Base-by-base conservation (phyloP, 164 flowering plant species). In the Kingdonia uniflora region DNA sequence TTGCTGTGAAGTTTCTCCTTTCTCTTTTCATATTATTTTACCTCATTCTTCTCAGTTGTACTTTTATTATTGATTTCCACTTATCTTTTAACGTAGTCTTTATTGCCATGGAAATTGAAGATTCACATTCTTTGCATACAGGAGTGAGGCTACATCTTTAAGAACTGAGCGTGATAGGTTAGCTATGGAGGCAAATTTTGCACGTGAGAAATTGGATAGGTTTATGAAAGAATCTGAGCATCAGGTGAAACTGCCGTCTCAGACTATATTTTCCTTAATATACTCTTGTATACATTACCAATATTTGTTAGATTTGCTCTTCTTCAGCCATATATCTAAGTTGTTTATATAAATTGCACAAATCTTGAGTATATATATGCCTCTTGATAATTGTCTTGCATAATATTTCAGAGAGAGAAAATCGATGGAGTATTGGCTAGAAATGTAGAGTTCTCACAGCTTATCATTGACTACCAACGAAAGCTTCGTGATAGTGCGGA, bases 371-470 rank as follows among this genome's bases (percentile, higher is more conserved):
- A 0, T 47, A 25, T 20, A 5, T 12, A 0, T 44, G 20, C 11
- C 11, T 41, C 44, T 11, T 41, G 16, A 41, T 11, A 14, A 41
- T 5, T 41, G 44, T 11, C 2, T n/a, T n/a, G n/a, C n/a, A 12
- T 68, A 59, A 38, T 50, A 19, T 48, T 44, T 15, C 77, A 87
- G 90, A 80, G 78, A 71, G 72, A 51, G 22, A 94, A 92, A 67
- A 64, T 35, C 8, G 80, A 75, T 68, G 74, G 75, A 14, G 59
- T 92, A 52, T 60, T 71, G 11, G 73, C 78, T 10, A 76, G 96
- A 69, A 92, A 92, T 65, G 81, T 85, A 41, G 96, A 92, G 74
- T 84, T 92, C 44, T 78, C 95, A 1, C 91, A 78, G 66, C 51
- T 92, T 58, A 71, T 92, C 19, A 69, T 86, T 65, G 95, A 82